Evolutionary conservation across 2,329 filamentous ascomycete genomes (phyloP).

Genomic region (Conoideocrella luteorostrata): DNA sequence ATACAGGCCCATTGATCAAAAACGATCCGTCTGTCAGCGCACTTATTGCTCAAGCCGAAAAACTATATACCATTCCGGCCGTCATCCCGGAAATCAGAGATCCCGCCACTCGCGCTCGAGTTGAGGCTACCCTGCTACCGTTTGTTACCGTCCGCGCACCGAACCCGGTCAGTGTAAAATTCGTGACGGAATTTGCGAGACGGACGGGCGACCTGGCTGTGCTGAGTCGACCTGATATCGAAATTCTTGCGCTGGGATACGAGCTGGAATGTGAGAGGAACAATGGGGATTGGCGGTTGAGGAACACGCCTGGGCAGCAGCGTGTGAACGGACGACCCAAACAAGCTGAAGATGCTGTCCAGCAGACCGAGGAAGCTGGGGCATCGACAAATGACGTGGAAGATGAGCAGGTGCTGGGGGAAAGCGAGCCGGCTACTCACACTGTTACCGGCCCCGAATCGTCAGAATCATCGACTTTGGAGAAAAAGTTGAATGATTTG

Average conservation of each 20-base stretch:
- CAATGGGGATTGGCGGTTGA: slow-evolving; percentile 79
- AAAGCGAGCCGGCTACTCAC: not conserved
- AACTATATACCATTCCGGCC: slow-evolving; percentile 74
- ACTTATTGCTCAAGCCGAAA: slow-evolving; percentile 69
- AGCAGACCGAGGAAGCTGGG: slow-evolving; percentile 25
- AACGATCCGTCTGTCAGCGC: slow-evolving; percentile 83
- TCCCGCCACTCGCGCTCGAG: slow-evolving; percentile 67
- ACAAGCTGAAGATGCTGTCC: not conserved
- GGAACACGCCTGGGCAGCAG: slow-evolving; percentile 74
- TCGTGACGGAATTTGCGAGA: slow-evolving; percentile 78
- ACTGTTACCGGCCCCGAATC: slow-evolving; percentile 14
- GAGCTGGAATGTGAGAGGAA: slow-evolving; percentile 91
- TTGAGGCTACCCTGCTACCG: slow-evolving; percentile 78
- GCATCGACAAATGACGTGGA: slow-evolving; percentile 25
- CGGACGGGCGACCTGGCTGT: slow-evolving; percentile 86
- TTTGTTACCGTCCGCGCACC: slow-evolving; percentile 77
- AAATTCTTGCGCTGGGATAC: slow-evolving; percentile 83
- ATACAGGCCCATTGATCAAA: slow-evolving; percentile 88
- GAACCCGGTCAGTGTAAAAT: slow-evolving; percentile 66
- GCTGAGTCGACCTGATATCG: slow-evolving; percentile 81
- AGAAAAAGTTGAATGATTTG: slow-evolving; percentile 17
- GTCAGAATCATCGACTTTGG: slow-evolving; percentile 13
- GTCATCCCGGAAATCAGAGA: slow-evolving; percentile 88
- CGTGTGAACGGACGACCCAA: slow-evolving; percentile 58
- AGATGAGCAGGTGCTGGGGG: not conserved